Conservation (phyloP, 2,329 filamentous ascomycete genomes). For the Neofusicoccum kwambonambiense region DNA sequence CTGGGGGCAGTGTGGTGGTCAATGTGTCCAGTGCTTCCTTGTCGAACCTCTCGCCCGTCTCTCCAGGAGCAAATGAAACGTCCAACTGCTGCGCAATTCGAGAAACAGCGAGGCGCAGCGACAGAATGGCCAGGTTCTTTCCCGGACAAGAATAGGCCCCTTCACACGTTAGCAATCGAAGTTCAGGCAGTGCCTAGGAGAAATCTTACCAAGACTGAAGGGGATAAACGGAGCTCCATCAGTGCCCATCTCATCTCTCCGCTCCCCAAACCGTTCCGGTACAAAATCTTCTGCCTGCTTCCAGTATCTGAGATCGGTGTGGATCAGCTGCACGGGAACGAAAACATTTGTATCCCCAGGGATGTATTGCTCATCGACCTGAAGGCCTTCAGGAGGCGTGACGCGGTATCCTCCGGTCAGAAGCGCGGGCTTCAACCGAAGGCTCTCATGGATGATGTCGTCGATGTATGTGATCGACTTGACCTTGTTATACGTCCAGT, state of each 20-base stretch:
- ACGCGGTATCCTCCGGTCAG: slow-evolving; percentile 35
- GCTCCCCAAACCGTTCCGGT: slow-evolving; percentile 33
- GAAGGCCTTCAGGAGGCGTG: slow-evolving; percentile 38
- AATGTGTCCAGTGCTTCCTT: no score
- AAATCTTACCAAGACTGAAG: neutral
- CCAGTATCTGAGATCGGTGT: slow-evolving; percentile 24
- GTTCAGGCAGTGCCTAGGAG: no score
- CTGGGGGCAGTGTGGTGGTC: no score
- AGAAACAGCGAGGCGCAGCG: no score
- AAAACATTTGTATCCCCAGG: slow-evolving; percentile 31
- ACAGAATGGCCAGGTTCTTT: no score
- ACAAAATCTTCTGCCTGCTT: slow-evolving; percentile 26
- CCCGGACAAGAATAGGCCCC: no score
- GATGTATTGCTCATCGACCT: slow-evolving; percentile 33
- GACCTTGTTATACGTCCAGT: slow-evolving; percentile 33
- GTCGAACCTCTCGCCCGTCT: no score
- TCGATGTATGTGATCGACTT: slow-evolving; percentile 34
- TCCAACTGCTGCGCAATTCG: no score
- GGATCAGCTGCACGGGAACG: slow-evolving; percentile 30
- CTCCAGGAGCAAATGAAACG: no score
- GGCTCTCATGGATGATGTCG: slow-evolving; percentile 34
- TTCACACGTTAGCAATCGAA: no score
- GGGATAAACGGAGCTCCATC: slow-evolving; percentile 21
- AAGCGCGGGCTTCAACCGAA: slow-evolving; percentile 40
- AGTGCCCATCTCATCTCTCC: slow-evolving; percentile 31